A percentile compares a stretch with the other conserved stretches of the same genome.
These are phyloP conservation scores for Vigna angularis DNA, from an alignment of 306 rosid species.

Conservation along the genomic window DNA sequence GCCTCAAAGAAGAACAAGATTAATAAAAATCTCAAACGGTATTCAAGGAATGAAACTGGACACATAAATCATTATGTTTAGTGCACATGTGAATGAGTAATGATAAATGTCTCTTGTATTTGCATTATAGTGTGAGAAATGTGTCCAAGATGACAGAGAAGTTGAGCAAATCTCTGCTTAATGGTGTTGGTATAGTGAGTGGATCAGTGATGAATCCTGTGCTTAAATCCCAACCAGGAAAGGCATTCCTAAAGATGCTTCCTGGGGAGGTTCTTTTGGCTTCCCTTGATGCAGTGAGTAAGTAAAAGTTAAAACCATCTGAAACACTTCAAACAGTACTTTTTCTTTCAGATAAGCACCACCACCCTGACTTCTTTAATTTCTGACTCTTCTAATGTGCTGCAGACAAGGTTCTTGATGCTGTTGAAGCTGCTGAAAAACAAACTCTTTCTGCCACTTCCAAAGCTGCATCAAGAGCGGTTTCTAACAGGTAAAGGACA, in stretches of 20 bases:
- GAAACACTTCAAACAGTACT: neutral
- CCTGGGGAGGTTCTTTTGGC: conserved; percentile 94
- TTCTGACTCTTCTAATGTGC: conserved; percentile 19
- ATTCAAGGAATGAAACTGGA: conserved; percentile 22
- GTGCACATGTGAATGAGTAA: conserved; percentile 7
- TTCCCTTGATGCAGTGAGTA: conserved; percentile 92
- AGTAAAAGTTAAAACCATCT: conserved; percentile 49
- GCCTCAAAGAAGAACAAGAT: conserved; percentile 52
- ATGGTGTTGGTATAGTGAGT: conserved; percentile 81
- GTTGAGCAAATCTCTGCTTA: conserved; percentile 81
- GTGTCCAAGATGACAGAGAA: conserved; percentile 83
- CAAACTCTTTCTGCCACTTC: conserved; percentile 86
- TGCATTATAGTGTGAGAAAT: conserved; percentile 67
- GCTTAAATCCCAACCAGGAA: conserved; percentile 79
- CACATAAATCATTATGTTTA: neutral
- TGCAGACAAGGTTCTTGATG: conserved; percentile 87
- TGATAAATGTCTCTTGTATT: conserved; percentile 24
- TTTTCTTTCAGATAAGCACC: neutral
- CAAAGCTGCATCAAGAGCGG: conserved; percentile 66
- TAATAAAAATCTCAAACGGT: conserved; percentile 85
- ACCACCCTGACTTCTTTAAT: conserved; percentile 11
- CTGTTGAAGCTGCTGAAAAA: conserved; percentile 92
- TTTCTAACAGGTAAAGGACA: conserved; percentile 65
- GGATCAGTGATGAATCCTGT: conserved; percentile 78
- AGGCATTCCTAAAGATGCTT: conserved; percentile 77